Evolutionary conservation across 2,329 filamentous ascomycete genomes (phyloP).

Genomic region (Thyridium curvatum): DNA sequence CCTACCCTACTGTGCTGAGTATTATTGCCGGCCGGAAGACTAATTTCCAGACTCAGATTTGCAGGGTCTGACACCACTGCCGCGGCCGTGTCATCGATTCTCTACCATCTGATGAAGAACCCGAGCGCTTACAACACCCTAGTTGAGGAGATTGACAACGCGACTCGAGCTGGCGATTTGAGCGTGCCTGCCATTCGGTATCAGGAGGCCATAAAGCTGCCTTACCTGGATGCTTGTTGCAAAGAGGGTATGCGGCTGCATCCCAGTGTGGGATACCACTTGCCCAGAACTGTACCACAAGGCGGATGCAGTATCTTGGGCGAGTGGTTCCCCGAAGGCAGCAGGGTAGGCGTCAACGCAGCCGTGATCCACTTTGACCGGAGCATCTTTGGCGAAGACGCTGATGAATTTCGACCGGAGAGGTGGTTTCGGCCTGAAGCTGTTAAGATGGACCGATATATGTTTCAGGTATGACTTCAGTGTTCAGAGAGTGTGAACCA

Average conservation of each 20-base stretch:
- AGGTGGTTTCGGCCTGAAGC: constrained; percentile 35
- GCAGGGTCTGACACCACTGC: constrained; percentile 28
- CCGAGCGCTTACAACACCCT: constrained; percentile 14
- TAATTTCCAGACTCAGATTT: too few relatives aligned
- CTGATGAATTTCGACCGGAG: constrained; percentile 36
- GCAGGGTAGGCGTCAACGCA: constrained; percentile 32
- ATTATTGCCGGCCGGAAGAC: too few relatives aligned
- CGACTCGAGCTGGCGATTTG: constrained; percentile 10
- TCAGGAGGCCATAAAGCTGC: constrained; percentile 18
- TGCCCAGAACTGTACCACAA: too few relatives aligned
- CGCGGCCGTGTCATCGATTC: constrained; percentile 19
- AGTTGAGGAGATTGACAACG: constrained; percentile 26
- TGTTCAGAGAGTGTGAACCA: constrained; percentile 29
- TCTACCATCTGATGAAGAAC: constrained; percentile 28
- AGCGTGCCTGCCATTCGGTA: constrained; percentile 3
- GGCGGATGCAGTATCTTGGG: too few relatives aligned
- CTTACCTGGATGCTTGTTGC: constrained; percentile 44
- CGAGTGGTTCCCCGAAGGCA: constrained; percentile 28
- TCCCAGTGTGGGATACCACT: constrained; percentile 39
- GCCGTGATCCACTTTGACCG: constrained; percentile 31
- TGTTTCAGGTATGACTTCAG: constrained; percentile 20
- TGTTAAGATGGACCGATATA: constrained; percentile 24
- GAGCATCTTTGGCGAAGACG: constrained; percentile 35
- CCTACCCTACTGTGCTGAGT: too few relatives aligned
- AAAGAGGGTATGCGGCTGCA: constrained; percentile 44